Conservation (phyloP, 208 protist species). For the Polymyxa betae region DNA sequence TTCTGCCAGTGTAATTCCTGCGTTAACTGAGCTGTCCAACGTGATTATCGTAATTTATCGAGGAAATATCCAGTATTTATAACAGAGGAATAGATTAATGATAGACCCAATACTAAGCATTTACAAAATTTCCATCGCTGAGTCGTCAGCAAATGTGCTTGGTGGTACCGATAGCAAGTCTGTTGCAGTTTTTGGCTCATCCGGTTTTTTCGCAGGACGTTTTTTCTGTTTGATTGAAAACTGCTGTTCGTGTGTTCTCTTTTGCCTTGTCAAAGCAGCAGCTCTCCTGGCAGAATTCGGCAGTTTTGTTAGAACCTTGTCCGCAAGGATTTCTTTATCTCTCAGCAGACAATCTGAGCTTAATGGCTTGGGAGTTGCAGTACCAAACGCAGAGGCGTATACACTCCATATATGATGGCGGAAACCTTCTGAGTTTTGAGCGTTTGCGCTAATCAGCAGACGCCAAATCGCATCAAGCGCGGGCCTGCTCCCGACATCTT, state of each 20-base stretch:
- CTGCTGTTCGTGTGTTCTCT: neutral
- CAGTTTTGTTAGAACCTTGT: neutral
- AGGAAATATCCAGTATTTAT: neutral
- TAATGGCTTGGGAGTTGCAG: neutral
- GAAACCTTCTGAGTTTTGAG: neutral
- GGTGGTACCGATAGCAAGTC: neutral
- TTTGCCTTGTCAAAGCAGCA: neutral
- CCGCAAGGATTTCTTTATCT: conserved; percentile 3
- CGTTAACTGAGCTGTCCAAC: neutral
- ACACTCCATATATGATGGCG: neutral
- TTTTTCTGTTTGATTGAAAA: conserved; percentile 46
- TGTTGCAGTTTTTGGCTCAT: neutral
- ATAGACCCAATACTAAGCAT: neutral
- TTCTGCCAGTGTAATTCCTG: neutral
- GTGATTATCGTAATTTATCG: neutral
- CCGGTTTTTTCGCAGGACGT: neutral
- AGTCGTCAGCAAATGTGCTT: neutral
- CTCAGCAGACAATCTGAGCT: neutral
- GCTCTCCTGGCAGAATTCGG: conserved; percentile 1
- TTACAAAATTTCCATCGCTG: neutral
- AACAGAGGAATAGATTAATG: neutral
- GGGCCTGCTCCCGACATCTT: neutral
- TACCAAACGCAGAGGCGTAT: conserved; percentile 13
- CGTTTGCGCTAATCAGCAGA: neutral
- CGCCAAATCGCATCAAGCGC: neutral